Percentiles rank a stretch among this genome's conserved stretches.
Evolutionary conservation across 192 early-diverging fungal species (phyloP).

Genomic region (Fimicolochytrium jonesii): DNA sequence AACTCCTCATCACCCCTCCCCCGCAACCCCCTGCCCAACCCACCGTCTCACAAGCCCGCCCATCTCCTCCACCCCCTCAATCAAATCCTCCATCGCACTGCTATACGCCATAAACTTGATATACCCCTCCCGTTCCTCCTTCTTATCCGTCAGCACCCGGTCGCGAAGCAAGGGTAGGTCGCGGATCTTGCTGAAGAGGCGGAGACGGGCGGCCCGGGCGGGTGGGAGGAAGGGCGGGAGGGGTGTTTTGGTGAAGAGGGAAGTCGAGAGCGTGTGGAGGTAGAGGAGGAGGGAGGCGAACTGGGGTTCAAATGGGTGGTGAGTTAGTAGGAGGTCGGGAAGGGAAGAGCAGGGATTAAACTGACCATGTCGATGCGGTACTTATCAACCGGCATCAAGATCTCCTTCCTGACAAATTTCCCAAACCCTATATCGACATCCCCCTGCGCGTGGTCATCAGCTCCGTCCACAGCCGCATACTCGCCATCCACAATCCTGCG

Average conservation of each 20-base stretch:
- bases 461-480: neutral
- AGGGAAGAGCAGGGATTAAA: neutral
- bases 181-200: constrained; percentile 55
- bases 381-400: constrained; percentile 57
- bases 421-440: neutral
- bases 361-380: constrained; percentile 64
- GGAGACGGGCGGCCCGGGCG: constrained; percentile 59
- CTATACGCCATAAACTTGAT: constrained; percentile 77
- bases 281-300: constrained; percentile 63
- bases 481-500: constrained; percentile 57
- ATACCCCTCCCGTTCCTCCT: constrained; percentile 54
- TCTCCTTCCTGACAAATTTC: constrained; percentile 33
- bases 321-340: neutral
- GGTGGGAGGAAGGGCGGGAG: constrained; percentile 76
- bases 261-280: constrained; percentile 75
- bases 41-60: constrained; percentile 1
- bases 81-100: constrained; percentile 71
- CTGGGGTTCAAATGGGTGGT: neutral
- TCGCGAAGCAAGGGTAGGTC: constrained; percentile 12
- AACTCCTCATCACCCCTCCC: neutral
- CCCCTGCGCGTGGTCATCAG: neutral
- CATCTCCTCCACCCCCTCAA: constrained; percentile 65
- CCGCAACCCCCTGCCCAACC: constrained; percentile 6
- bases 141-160: constrained; percentile 8
- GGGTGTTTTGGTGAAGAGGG: constrained; percentile 72